These are phyloP conservation scores for Candida palmyrensis DNA, from an alignment of 805 yeast genomes.

Conservation along the genomic window DNA sequence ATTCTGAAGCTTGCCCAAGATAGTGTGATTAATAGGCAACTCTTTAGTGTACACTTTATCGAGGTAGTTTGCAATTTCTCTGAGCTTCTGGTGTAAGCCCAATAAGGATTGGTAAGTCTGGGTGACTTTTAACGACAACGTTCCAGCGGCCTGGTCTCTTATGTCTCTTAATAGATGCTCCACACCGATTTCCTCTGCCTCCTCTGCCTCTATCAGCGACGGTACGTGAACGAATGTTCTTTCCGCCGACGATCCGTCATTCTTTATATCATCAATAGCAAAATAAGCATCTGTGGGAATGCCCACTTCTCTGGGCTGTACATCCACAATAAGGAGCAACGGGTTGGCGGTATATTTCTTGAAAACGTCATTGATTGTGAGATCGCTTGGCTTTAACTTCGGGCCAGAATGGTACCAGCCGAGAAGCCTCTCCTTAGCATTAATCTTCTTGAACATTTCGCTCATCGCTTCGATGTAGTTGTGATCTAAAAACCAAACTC, in stretches of 20 bases:
- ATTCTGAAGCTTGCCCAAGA: conserved; percentile 89
- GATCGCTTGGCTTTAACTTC: conserved; percentile 78
- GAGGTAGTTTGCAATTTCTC: conserved; percentile 73
- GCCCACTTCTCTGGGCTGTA: conserved; percentile 77
- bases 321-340: conserved; percentile 84
- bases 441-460: conserved; percentile 95
- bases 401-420: conserved; percentile 99
- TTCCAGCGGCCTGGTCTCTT: conserved; percentile 95
- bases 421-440: conserved; percentile 90
- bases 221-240: conserved; percentile 92
- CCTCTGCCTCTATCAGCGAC: conserved; percentile 91
- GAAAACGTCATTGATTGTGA: conserved; percentile 85
- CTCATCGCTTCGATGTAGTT: conserved; percentile 94
- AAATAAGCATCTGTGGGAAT: conserved; percentile 94
- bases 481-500: conserved; percentile 96
- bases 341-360: conserved; percentile 80
- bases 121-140: conserved; percentile 78
- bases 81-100: conserved; percentile 75
- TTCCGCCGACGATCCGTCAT: conserved; percentile 91
- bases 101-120: conserved; percentile 83
- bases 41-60: conserved; percentile 64
- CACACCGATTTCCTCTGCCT: conserved; percentile 98
- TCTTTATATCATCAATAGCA: conserved; percentile 92
- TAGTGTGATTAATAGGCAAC: conserved; percentile 84
- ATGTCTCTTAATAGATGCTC: conserved; percentile 93